A percentile compares a stretch with the other conserved stretches of the same genome.
Conservation (phyloP, 2,329 filamentous ascomycete genomes). For the Aspergillus eucalypticola region DNA sequence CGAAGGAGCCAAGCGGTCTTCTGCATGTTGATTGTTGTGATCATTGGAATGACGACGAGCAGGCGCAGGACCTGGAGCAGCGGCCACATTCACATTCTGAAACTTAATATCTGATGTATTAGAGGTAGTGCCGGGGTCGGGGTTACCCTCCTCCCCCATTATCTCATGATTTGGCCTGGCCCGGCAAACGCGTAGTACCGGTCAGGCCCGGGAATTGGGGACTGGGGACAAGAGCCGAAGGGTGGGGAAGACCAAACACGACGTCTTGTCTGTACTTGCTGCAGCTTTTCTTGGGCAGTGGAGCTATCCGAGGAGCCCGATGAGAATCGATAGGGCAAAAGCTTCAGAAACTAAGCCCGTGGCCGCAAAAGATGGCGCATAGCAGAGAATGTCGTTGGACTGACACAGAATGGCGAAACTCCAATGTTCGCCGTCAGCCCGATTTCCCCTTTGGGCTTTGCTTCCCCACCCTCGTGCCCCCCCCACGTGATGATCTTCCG, state of each 20-base stretch:
- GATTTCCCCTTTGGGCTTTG: slow-evolving; percentile 23
- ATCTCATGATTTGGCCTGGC: slow-evolving; percentile 26
- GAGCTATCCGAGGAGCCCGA: background rate
- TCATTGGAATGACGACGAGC: slow-evolving; percentile 10
- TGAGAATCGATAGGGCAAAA: slow-evolving; percentile 13
- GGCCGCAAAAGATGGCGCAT: slow-evolving; percentile 7
- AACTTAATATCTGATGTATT: slow-evolving; percentile 10
- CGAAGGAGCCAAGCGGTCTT: slow-evolving; percentile 10
- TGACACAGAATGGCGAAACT: slow-evolving; percentile 10
- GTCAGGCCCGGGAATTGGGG: slow-evolving; percentile 11
- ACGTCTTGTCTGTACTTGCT: too few species aligned
- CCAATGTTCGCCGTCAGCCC: slow-evolving; percentile 26
- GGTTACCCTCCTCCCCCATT: slow-evolving; percentile 30
- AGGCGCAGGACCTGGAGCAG: slow-evolving; percentile 2
- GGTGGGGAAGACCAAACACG: slow-evolving; percentile 9
- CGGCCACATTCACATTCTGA: slow-evolving; percentile 6
- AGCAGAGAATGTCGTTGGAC: slow-evolving; percentile 11
- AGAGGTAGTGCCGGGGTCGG: slow-evolving; percentile 12
- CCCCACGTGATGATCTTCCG: slow-evolving; percentile 18
- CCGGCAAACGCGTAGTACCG: slow-evolving; percentile 13
- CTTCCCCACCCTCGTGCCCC: slow-evolving; percentile 8
- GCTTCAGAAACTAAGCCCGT: slow-evolving; percentile 10
- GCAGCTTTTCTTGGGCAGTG: too few species aligned
- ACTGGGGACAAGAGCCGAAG: slow-evolving; percentile 1
- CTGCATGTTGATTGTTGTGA: slow-evolving; percentile 15